These are phyloP conservation scores for Diversispora epigaea DNA, from an alignment of 192 early-diverging fungal species.

Conservation along the genomic window DNA sequence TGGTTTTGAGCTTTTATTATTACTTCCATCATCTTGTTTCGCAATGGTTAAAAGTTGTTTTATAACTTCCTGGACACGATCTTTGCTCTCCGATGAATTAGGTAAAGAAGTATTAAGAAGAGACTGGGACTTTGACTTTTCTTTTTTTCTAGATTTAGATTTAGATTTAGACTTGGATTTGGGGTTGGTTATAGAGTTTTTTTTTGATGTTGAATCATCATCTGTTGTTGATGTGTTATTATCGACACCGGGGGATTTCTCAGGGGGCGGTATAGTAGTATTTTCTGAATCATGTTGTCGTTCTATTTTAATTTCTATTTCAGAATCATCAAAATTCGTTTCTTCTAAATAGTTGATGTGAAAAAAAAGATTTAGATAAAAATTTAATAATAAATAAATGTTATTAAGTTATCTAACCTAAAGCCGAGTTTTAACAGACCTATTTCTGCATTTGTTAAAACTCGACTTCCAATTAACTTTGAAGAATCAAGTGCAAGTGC, in stretches of 20 bases:
- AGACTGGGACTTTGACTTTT: background rate
- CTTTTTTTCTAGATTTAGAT: background rate
- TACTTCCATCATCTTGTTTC: slow-evolving; percentile 18
- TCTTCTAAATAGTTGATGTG: background rate
- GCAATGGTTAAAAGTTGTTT: slow-evolving; percentile 21
- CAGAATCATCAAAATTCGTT: no score
- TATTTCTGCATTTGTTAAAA: slow-evolving; percentile 20
- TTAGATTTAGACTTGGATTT: no score
- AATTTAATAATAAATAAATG: background rate
- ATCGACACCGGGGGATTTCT: no score
- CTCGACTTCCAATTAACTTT: slow-evolving; percentile 15
- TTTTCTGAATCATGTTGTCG: no score
- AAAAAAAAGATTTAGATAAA: background rate
- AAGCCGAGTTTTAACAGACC: background rate
- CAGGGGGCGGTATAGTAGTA: no score
- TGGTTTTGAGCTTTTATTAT: slow-evolving; percentile 1
- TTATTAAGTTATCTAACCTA: background rate
- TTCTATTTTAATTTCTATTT: no score
- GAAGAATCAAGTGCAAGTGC: slow-evolving; percentile 4
- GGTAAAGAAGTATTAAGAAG: background rate
- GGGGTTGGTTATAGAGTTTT: no score
- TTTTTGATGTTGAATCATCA: no score
- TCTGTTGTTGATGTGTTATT: no score
- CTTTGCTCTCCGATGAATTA: background rate
- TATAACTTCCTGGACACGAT: slow-evolving; percentile 8